A percentile compares a stretch with the other conserved stretches of the same genome.
Conservation (phyloP, 176 grass and related monocot species). For the Microstegium vimineum region DNA sequence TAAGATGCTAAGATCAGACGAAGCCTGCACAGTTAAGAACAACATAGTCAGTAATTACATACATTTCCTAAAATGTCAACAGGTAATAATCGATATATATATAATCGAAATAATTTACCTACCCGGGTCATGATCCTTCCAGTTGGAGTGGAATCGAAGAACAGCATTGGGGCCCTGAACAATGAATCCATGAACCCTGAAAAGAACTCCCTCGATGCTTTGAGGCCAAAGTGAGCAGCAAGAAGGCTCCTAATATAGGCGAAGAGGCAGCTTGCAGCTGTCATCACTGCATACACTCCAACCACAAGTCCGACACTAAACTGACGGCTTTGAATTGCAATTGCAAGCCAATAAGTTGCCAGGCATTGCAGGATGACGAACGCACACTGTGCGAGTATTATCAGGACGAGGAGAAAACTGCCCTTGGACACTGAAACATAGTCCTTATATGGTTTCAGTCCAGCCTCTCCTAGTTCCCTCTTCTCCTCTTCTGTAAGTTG, state of each 20-base stretch:
- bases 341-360: constrained; percentile 73
- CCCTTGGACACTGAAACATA: constrained; percentile 57
- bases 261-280: constrained; percentile 67
- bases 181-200: constrained; percentile 78
- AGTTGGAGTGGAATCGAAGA: constrained; percentile 83
- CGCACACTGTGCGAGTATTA: constrained; percentile 44
- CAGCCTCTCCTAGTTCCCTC: constrained; percentile 59
- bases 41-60: background rate
- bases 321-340: constrained; percentile 41
- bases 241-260: constrained; percentile 67
- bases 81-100: background rate
- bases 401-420: constrained; percentile 37
- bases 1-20: constrained; percentile 77
- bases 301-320: constrained; percentile 36
- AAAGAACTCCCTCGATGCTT: constrained; percentile 84
- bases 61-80: background rate
- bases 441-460: constrained; percentile 56
- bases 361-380: constrained; percentile 63
- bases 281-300: constrained; percentile 59
- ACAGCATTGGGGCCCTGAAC: constrained; percentile 83
- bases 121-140: constrained; percentile 77
- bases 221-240: constrained; percentile 70
- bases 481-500: constrained; percentile 74
- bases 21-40: constrained; percentile 46
- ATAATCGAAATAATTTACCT: constrained; percentile 32